Conservation (phyloP, 495 filamentous ascomycete genomes). For the Daldinia concentrica region DNA sequence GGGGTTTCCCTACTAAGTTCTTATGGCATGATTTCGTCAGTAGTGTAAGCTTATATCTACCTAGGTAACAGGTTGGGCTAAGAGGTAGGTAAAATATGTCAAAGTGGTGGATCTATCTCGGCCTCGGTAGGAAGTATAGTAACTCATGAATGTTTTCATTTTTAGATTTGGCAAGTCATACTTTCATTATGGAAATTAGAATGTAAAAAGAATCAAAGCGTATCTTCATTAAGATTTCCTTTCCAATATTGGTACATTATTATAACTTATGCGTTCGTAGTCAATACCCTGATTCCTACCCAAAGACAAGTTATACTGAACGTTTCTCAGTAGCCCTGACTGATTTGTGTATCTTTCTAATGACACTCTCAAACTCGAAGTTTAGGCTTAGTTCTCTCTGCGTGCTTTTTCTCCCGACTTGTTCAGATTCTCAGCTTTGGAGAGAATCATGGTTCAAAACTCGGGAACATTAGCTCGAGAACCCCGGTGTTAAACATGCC, state of each 20-base stretch:
- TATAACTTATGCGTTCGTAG: not conserved
- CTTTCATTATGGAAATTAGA: not conserved
- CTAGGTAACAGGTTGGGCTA: too few species aligned
- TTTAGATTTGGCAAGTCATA: too few species aligned
- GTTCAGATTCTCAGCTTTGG: not conserved
- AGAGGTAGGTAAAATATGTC: too few species aligned
- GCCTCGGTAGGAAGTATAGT: too few species aligned
- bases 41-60: too few species aligned
- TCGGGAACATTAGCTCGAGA: not conserved
- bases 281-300: not conserved
- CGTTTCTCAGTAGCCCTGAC: not conserved
- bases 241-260: not conserved
- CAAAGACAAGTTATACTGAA: not conserved
- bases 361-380: not conserved
- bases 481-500: not conserved
- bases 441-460: not conserved
- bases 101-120: too few species aligned
- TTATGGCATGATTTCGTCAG: too few species aligned
- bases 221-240: not conserved
- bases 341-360: not conserved
- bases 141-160: too few species aligned
- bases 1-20: too few species aligned
- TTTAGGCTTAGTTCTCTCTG: not conserved
- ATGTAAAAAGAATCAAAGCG: not conserved
- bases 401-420: not conserved